Evolutionary conservation across 148 eudicot species (phyloP).

Genomic region (Arbutus unedo): DNA sequence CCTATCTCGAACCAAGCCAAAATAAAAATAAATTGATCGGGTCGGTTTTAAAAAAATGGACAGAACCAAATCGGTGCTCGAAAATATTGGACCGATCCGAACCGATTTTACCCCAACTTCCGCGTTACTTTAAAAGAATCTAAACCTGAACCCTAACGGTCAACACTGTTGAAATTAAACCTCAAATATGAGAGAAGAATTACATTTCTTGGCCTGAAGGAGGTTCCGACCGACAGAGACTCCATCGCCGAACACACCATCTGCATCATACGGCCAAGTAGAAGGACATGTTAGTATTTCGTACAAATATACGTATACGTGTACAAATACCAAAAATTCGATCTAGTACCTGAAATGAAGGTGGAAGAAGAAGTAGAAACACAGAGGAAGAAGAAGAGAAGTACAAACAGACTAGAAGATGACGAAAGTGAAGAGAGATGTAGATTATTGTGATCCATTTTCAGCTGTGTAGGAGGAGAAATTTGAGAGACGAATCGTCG

Average conservation of each 20-base stretch:
- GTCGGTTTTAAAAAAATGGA: too few species aligned
- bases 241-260: constrained; percentile 29
- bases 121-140: not conserved
- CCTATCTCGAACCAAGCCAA: too few species aligned
- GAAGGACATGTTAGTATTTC: too few species aligned
- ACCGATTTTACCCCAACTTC: not conserved
- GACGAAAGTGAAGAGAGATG: not conserved
- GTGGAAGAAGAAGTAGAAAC: constrained; percentile 20
- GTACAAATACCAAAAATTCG: not conserved
- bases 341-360: constrained; percentile 26
- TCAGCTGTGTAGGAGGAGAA: not conserved
- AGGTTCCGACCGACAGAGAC: constrained; percentile 39
- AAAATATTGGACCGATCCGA: too few species aligned
- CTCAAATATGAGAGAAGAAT: not conserved
- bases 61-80: too few species aligned
- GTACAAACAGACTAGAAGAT: not conserved
- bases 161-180: too few species aligned
- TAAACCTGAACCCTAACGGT: not conserved
- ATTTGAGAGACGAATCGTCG: too few species aligned
- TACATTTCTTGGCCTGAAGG: constrained; percentile 42
- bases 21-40: too few species aligned
- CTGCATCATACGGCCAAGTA: constrained; percentile 19
- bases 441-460: not conserved
- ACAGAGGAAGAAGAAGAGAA: constrained; percentile 12
- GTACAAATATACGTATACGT: too few species aligned